Base-by-base conservation (phyloP, 75 land plant genomes). In the Isoetes taiwanensis region DNA sequence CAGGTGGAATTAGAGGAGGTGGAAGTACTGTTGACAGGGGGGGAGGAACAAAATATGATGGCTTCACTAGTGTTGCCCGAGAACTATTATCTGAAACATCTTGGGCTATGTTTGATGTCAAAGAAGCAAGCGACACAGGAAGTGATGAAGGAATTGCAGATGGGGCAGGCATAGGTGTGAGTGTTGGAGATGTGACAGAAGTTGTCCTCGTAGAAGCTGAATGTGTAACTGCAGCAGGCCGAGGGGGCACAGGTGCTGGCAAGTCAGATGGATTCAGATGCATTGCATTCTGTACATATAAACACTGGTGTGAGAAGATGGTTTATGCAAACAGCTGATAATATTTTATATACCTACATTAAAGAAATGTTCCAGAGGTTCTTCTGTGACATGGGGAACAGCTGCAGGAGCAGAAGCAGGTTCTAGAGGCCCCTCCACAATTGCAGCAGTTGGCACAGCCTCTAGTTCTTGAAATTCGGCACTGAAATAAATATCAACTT, bases 401-500 rank as follows among this genome's bases (percentile, higher is more conserved):
- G 71, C 12, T 29, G 78, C 41, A 27, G 69, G 23, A 9, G 81
- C 42, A 32, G 73, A 57, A 30, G 63, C 52, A 28, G 84, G 84
- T 68, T 90, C 96, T 27, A 85, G 58, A 32, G 83, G 83, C 32
- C 86, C 91, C 68, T 90, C 96, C 34, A 90, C 71, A 4, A 71
- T 67, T n/a, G 83, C 63, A 12, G 69, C 67, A 34, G 71, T 79
- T 32, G 96, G 86, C 21, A 79, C 83, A 20, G 78, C 74, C 66
- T 90, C 96, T 35, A 90, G 77, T 55, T 89, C 96, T 65, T 79
- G 83, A 69, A 79, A 89, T 61, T 85, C 96, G 54, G 79, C 67
- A 43, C 64, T 70, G 58, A 53, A 64, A n/a, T n/a, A n/a, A n/a
- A n/a, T n/a, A n/a, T n/a, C n/a, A n/a, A n/a, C n/a, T n/a, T n/a